phyloP scores from a whole-genome alignment of 805 yeast species.

The Candida incommunis region DNA sequence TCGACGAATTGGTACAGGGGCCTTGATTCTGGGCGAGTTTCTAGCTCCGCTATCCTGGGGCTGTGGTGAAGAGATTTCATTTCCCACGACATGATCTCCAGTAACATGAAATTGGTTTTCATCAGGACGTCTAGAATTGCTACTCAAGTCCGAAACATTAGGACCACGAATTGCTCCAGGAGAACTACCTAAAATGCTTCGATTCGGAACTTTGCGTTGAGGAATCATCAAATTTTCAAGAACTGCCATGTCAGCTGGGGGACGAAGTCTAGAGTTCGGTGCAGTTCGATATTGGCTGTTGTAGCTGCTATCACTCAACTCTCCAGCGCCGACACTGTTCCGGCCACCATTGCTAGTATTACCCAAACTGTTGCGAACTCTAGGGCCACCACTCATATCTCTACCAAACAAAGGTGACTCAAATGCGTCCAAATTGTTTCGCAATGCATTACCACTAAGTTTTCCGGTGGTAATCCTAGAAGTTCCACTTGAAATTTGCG shows the following conservation, averaged over 20 bases:
- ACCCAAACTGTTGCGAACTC: not conserved
- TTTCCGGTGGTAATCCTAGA: not conserved
- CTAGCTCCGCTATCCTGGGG: not conserved
- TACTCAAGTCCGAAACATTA: not conserved
- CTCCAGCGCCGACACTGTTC: not conserved
- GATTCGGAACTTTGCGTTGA: not conserved
- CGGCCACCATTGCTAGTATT: not conserved
- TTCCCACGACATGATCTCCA: not conserved
- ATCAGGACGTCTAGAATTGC: not conserved
- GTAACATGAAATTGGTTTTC: not conserved
- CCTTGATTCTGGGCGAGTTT: not conserved
- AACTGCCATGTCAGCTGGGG: not conserved
- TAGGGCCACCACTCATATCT: constrained; percentile 2
- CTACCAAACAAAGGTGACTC: constrained; percentile 10
- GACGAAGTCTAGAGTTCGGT: not conserved
- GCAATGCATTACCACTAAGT: constrained; percentile 1
- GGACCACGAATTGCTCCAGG: not conserved
- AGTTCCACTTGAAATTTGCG: not conserved
- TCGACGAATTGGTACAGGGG: not conserved
- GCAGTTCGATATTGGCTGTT: not conserved
- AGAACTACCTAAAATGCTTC: not conserved
- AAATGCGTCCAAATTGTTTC: constrained; percentile 7
- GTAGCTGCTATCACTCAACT: not conserved
- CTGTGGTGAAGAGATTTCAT: not conserved
- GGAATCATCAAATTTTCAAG: not conserved